Base-by-base conservation (phyloP, 805 yeast species). In the Kodamaea hsintzibuensis region DNA sequence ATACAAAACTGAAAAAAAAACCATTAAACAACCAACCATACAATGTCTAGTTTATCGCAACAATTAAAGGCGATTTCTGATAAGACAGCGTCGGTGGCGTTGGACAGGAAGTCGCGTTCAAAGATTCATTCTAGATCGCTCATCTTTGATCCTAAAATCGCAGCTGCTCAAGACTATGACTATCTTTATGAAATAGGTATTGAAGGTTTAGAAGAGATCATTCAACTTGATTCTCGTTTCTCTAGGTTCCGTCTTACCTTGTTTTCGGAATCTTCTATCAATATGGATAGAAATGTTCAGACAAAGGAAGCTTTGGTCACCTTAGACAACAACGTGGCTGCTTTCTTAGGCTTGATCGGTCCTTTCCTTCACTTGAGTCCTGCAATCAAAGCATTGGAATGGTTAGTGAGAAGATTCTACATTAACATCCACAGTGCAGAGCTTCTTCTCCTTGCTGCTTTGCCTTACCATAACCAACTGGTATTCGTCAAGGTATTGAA, bases 111-210 rank as follows among this genome's bases (percentile, higher is more conserved):
- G 70, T 80, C 83, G 62, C 80, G 98, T 69, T 89, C 91, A 57
- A 89, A 88, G 69, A 74, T 91, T 54, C 99, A 95, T 66, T 84
- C 96, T 39, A 86, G 90, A 40, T 95, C 99, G 47, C 82, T 95
- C 59, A 81, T 95, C 25, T 92, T 87, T 68, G 96, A 90, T 43
- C 80, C 97, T 8, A 84, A 86, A 62, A 85, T 84, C 56, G 99
- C 99, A 14, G 89, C 96, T n/a, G 82, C 92, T 37, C 98, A 95
- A 74, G 99, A 95, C 68, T 92, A 83, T 64, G 97, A 91, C 61
- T 78, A 86, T 45, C 84, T 95, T 54, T 88, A 80, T 64, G 81
- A 85, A 50, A 82, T 82, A 53, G 87, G 95, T 2, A 62, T 81
- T 6, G 95, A 88, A 53, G 96, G 96, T 0, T 77, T 92, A 45